Conservation (phyloP, 208 protist genomes). For the Trypanosoma mega region DNA sequence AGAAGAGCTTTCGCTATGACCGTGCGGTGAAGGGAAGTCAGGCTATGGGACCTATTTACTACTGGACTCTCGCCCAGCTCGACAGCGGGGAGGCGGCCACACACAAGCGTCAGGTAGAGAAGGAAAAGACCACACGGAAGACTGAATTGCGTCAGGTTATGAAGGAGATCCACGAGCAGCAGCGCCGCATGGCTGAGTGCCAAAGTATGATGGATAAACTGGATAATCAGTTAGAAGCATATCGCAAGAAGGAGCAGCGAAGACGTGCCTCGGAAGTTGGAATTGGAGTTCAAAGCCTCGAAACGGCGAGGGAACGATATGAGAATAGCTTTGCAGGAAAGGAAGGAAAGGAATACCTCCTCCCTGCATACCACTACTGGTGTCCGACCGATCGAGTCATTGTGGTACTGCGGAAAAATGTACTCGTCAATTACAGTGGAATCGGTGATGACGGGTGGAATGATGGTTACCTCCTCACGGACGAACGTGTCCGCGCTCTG, state of each 20-base stretch:
- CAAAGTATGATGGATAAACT: conserved; percentile 77
- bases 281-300: not conserved
- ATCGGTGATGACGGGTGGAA: conserved; percentile 14
- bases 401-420: conserved; percentile 66
- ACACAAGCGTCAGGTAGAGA: conserved; percentile 51
- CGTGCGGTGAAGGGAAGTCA: conserved; percentile 71
- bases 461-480: conserved; percentile 54
- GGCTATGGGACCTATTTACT: conserved; percentile 86
- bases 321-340: conserved; percentile 63
- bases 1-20: conserved; percentile 81
- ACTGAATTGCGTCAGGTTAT: conserved; percentile 68
- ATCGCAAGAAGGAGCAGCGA: conserved; percentile 37
- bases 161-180: conserved; percentile 73
- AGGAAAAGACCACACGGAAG: conserved; percentile 49
- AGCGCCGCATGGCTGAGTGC: conserved; percentile 67
- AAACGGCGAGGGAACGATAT: conserved; percentile 36
- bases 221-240: conserved; percentile 64
- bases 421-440: conserved; percentile 59
- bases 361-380: conserved; percentile 73
- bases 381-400: conserved; percentile 69
- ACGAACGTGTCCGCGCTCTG: conserved; percentile 54
- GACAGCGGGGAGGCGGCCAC: conserved; percentile 69
- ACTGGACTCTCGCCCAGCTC: conserved; percentile 87
- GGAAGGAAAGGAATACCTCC: conserved; percentile 76
- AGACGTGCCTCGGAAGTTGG: conserved; percentile 5